Evolutionary conservation across 1,284 basidiomycete genomes (phyloP), one percentile per base, ranked within the genome.

Genomic region (Entoloma clypeatum): DNA sequence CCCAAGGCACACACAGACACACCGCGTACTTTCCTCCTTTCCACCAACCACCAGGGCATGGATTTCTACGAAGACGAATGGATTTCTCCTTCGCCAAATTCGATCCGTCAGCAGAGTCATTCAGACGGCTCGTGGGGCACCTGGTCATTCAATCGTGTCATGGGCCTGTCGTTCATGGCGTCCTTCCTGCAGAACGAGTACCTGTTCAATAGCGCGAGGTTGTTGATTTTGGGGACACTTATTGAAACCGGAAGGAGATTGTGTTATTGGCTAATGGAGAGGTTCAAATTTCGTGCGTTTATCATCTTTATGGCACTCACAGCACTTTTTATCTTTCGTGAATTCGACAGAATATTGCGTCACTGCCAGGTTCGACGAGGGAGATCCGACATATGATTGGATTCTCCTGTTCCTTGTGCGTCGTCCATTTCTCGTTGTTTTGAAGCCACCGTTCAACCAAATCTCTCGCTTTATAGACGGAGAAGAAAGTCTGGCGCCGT

Each of bases 371-470:
- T 74, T 76, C 47, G 51, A 54, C 17, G 62, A 72, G 49, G 71
- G 71, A 13, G 74, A 76, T 51, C 69, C 69, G 3, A 54, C 71
- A 1, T 72, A 72, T 43, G 72, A 75, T 42, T 76, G 73, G 73
- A 55, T 76, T 3, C 49, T 71, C 3, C 56, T 68, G 10, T 68
- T 73, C 36, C 46, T 76, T 41, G 74, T 74, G 38, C 33, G 65
- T n/a, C n/a, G n/a, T 52, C 11, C 24, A n/a, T 22, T 6, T 23
- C 21, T 36, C 32, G 7, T 19, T 17, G 30, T 41, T 22, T 24
- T 16, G 38, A 3, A 28, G 11, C 24, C 24, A 6, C 21, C 8
- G 22, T 7, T 7, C 25, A 13, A 28, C 21, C 39, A 18, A 42
- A 19, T 28, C 7, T 10, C 1, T 21, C 3, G 28, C 26, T 19